These are phyloP conservation scores for Rhizodiscina lignyota DNA, from an alignment of 495 filamentous ascomycete genomes.

Conservation along the genomic window DNA sequence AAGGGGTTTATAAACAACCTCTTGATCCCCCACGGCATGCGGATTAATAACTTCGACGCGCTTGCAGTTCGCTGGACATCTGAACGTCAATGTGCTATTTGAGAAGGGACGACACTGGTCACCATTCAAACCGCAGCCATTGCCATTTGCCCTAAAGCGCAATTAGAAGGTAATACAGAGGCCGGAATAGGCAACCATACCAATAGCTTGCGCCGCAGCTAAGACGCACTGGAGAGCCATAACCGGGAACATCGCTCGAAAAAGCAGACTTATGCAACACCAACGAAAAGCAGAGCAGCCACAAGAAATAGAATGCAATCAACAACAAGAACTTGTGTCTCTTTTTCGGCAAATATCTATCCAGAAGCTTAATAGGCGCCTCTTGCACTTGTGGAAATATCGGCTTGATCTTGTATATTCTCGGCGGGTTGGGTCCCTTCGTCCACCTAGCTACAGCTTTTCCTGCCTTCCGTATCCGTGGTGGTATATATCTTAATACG, in stretches of 20 bases:
- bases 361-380: slow-evolving; percentile 19
- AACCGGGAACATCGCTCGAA: slow-evolving; percentile 18
- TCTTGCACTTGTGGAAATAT: slow-evolving; percentile 20
- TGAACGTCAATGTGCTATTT: slow-evolving; percentile 21
- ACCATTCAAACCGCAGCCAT: slow-evolving; percentile 27
- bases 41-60: slow-evolving; percentile 19
- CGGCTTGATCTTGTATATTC: slow-evolving; percentile 21
- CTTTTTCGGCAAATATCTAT: slow-evolving; percentile 22
- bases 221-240: slow-evolving; percentile 26
- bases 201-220: slow-evolving; percentile 35
- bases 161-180: neutral
- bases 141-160: slow-evolving; percentile 16
- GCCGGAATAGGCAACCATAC: slow-evolving; percentile 16
- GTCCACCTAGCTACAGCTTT: slow-evolving; percentile 17
- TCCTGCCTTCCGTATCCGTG: slow-evolving; percentile 12
- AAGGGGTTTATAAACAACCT: slow-evolving; percentile 21
- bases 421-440: slow-evolving; percentile 23
- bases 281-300: slow-evolving; percentile 20
- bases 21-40: slow-evolving; percentile 24
- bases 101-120: slow-evolving; percentile 24
- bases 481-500: slow-evolving; percentile 12
- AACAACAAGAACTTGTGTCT: slow-evolving; percentile 19
- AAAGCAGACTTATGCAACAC: slow-evolving; percentile 23
- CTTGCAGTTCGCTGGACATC: slow-evolving; percentile 25
- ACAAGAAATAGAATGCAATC: slow-evolving; percentile 19